Base-by-base conservation (phyloP, 2,329 filamentous ascomycete genomes). In the Paraphoma sp. region DNA sequence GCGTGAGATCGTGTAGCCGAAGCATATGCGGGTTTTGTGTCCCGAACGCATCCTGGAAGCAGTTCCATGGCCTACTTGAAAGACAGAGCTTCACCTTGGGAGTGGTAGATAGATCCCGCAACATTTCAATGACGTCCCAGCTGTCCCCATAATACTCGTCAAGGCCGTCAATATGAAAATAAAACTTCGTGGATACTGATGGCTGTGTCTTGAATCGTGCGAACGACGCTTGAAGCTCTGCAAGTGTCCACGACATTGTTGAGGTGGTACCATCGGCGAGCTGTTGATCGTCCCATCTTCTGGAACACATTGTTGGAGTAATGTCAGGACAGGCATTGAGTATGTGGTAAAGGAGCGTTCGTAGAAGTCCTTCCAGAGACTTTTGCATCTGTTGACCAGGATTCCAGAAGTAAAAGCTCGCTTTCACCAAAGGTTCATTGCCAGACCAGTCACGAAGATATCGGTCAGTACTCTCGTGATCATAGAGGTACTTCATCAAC, bases 391-490 rank as follows among this genome's bases (percentile, higher is more conserved):
- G 8, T 2, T 49, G 58, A 0, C 72, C 73, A 0, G 63, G 53
- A 3, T 54, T 64, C 71, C 72, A 76, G 29, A 74, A 72, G 55
- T 67, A 74, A 46, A 69, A 68, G 4, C 61, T 64, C 8, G 67
- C 40, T 0, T 65, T 47, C 0, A 57, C 14, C 4, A 63, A 12
- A 1, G 29, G 38, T 0, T 11, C 4, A 10, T 18, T n/a, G 8
- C 40, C 45, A 1, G 59, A 43, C 70, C 71, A 74, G 2, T n/a
- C 6, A 1, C 57, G n/a, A 7, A 76, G 57, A 3, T 45, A 11
- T 0, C 40, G 9, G n/a, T 6, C 12, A 14, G 68, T 72, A 6
- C 36, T 16, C 1, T 9, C 4, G 9, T 67, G 41, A 0, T 46
- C n/a, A 5, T 62, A 31, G 8, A 76, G 45, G 43, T 66, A 75